phyloP scores from a whole-genome alignment of 805 yeast species.

The Metschnikowia hibisci region DNA sequence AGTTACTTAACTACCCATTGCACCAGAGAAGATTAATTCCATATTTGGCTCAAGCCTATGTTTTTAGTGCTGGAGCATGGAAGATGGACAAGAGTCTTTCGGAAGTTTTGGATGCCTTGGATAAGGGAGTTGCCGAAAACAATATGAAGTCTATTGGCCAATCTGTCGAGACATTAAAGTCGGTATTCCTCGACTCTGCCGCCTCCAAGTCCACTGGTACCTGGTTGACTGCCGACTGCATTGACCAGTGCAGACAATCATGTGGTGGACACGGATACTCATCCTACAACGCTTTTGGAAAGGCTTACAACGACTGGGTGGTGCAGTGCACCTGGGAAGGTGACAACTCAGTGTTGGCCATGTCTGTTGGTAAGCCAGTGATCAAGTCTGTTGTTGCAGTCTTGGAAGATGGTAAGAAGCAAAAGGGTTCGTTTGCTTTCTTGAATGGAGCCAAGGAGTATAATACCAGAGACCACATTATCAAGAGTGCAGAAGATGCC shows the following conservation, averaged over 20 bases:
- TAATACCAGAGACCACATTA: slow-evolving; percentile 13
- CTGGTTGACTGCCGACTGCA: slow-evolving; percentile 22
- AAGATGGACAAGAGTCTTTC: slow-evolving; percentile 15
- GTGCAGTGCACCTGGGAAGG: slow-evolving; percentile 25
- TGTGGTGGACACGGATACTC: slow-evolving; percentile 24
- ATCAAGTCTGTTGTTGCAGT: slow-evolving; percentile 16
- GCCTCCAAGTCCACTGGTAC: slow-evolving; percentile 20
- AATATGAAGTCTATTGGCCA: slow-evolving; percentile 15
- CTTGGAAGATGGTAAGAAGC: slow-evolving; percentile 15
- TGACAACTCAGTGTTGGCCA: slow-evolving; percentile 21
- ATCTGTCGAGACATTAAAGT: slow-evolving; percentile 15
- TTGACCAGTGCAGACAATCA: slow-evolving; percentile 20
- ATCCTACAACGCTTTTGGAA: slow-evolving; percentile 19
- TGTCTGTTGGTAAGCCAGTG: slow-evolving; percentile 21
- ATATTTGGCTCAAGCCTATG: slow-evolving; percentile 20
- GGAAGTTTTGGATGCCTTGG: slow-evolving; percentile 15
- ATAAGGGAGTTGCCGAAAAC: slow-evolving; percentile 13
- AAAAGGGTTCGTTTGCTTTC: slow-evolving; percentile 16
- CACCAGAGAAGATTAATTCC: slow-evolving; percentile 21
- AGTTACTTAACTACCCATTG: slow-evolving; percentile 21
- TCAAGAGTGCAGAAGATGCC: slow-evolving; percentile 13
- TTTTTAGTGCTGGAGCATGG: slow-evolving; percentile 18
- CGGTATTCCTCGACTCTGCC: slow-evolving; percentile 19
- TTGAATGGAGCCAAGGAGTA: slow-evolving; percentile 17
- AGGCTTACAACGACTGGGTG: slow-evolving; percentile 21